A percentile compares a stretch with the other conserved stretches of the same genome.
Conservation (phyloP, 78 protist species). For the Pelomyxa schiedti region DNA sequence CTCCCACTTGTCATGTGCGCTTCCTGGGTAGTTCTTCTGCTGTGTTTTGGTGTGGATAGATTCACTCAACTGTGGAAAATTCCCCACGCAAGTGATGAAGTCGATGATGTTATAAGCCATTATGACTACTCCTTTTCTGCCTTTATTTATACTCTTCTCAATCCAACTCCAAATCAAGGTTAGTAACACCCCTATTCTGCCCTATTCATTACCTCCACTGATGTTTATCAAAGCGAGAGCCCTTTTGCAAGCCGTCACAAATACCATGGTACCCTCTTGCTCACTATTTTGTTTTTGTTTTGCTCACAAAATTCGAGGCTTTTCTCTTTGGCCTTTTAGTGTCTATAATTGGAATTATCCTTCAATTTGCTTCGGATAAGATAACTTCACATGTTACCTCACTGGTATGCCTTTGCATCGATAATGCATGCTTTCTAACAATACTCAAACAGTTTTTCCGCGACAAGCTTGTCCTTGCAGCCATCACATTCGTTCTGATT, state of each 20-base stretch:
- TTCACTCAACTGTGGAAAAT: neutral
- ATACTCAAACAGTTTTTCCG: neutral
- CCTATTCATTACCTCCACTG: no score
- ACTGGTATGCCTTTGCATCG: neutral
- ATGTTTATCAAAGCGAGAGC: no score
- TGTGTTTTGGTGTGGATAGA: neutral
- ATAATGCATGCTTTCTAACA: neutral
- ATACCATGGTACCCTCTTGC: no score
- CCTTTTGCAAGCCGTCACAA: neutral
- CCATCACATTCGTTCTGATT: neutral
- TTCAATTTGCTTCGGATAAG: neutral
- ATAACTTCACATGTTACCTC: neutral
- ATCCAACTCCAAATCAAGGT: neutral
- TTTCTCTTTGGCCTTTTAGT: slow-evolving; percentile 5
- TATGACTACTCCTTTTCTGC: neutral
- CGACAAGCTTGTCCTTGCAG: neutral
- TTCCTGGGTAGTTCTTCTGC: neutral
- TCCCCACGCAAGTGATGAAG: no score
- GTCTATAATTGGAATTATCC: slow-evolving; percentile 8
- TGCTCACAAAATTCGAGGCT: no score
- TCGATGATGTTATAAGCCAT: neutral
- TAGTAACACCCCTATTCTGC: no score
- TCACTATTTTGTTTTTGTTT: no score
- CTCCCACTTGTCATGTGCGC: neutral
- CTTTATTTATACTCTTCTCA: neutral